phyloP scores from a whole-genome alignment of 306 rosid species.

The Cicer arietinum region DNA sequence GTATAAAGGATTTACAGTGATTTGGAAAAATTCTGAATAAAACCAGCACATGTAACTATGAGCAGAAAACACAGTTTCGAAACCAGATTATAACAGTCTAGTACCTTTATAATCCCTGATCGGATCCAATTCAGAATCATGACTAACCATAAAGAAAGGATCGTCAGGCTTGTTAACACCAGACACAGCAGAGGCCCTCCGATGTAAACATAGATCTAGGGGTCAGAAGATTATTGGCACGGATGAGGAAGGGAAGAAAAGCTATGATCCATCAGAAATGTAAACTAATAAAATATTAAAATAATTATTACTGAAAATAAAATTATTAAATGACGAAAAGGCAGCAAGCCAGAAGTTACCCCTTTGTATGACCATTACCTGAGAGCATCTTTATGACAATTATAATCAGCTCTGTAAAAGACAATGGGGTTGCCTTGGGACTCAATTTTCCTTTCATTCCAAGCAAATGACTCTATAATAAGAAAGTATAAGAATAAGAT shows the following conservation, averaged over 20 bases:
- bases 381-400: constrained; percentile 79
- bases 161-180: constrained; percentile 30
- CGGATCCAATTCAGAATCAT: constrained; percentile 47
- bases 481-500: constrained; percentile 43
- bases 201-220: constrained; percentile 47
- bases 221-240: constrained; percentile 31
- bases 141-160: constrained; percentile 33
- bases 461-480: constrained; percentile 83
- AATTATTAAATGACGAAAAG: constrained; percentile 25
- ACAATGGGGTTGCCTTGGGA: constrained; percentile 50
- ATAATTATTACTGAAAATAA: constrained; percentile 23
- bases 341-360: constrained; percentile 26
- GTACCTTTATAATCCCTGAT: constrained; percentile 44
- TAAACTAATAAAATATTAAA: constrained; percentile 38
- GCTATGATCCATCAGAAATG: constrained; percentile 47
- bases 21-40: constrained; percentile 12
- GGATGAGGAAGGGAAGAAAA: constrained; percentile 38
- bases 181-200: constrained; percentile 44
- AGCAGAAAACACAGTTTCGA: constrained; percentile 12
- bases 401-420: constrained; percentile 73
- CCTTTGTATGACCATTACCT: constrained; percentile 56
- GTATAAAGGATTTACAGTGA: constrained; percentile 1
- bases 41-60: constrained; percentile 8
- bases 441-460: constrained; percentile 68
- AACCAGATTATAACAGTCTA: constrained; percentile 35